Conservation (phyloP, 139 green algal species). For the Chlorokybus atmophyticus region DNA sequence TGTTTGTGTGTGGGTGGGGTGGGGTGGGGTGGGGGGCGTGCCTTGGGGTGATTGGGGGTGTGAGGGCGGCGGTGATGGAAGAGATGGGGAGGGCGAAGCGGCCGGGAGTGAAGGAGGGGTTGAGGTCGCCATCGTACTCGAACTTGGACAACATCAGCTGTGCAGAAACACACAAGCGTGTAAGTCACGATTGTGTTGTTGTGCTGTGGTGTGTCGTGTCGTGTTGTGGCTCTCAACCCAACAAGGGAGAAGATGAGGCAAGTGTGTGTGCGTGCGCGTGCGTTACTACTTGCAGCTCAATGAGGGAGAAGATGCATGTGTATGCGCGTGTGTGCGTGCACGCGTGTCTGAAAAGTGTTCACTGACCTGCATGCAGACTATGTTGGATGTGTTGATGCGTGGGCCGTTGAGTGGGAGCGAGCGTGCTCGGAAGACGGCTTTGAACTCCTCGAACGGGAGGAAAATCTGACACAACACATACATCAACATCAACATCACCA, state of each 20-base stretch:
- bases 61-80: conserved; percentile 18
- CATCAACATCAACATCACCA: neutral
- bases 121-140: conserved; percentile 79
- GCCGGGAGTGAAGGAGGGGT: conserved; percentile 65
- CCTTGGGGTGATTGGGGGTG: conserved; percentile 19
- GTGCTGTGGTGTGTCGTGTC: too few relatives aligned
- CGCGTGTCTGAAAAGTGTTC: too few relatives aligned
- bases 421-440: conserved; percentile 59
- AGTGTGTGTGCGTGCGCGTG: too few relatives aligned
- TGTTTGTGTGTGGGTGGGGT: too few relatives aligned
- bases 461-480: conserved; percentile 51
- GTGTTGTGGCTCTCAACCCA: too few relatives aligned
- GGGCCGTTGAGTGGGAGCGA: conserved; percentile 34
- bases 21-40: neutral
- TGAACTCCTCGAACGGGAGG: conserved; percentile 68
- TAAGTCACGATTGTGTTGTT: too few relatives aligned
- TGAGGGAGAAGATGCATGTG: too few relatives aligned
- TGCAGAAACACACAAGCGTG: too few relatives aligned
- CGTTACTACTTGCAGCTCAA: too few relatives aligned
- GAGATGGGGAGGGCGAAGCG: conserved; percentile 52
- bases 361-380: conserved; percentile 36
- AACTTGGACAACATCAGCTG: conserved; percentile 92
- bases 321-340: too few relatives aligned
- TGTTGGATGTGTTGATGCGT: conserved; percentile 39
- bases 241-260: too few relatives aligned